Percentiles rank a stretch among this genome's conserved stretches.
Conservation (phyloP, 2,329 filamentous ascomycete species). For the Akanthomyces muscarius region DNA sequence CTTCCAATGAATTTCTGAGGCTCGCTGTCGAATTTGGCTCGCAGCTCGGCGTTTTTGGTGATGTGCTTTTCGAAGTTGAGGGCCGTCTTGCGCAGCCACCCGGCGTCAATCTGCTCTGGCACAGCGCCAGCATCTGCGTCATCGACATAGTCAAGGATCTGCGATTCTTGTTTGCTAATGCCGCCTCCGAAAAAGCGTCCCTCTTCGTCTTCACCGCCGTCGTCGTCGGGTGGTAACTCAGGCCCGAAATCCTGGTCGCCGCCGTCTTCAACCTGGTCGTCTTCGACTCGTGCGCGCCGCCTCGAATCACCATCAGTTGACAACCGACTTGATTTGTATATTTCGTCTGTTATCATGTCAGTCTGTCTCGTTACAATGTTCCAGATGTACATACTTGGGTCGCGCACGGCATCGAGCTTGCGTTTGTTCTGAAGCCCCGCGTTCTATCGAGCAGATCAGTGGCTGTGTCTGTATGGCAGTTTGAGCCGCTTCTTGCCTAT, state of each 20-base stretch:
- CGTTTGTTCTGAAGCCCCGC: slow-evolving; percentile 54
- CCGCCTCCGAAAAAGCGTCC: slow-evolving; percentile 95
- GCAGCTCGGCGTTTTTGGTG: slow-evolving; percentile 81
- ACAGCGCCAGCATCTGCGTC: slow-evolving; percentile 34
- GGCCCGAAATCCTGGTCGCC: slow-evolving; percentile 50
- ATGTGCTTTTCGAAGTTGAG: slow-evolving; percentile 88
- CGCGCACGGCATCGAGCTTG: slow-evolving; percentile 57
- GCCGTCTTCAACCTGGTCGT: slow-evolving; percentile 44
- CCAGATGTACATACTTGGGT: slow-evolving; percentile 51
- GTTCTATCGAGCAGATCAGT: slow-evolving; percentile 30
- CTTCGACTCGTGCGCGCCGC: slow-evolving; percentile 43
- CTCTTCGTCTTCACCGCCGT: slow-evolving; percentile 69
- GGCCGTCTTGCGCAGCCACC: slow-evolving; percentile 79
- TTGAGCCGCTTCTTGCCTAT: background rate
- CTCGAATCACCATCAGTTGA: slow-evolving; percentile 40
- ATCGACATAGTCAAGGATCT: slow-evolving; percentile 86
- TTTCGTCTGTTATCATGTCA: slow-evolving; percentile 42
- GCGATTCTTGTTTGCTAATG: slow-evolving; percentile 72
- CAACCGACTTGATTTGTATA: slow-evolving; percentile 60
- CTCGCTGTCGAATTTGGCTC: slow-evolving; percentile 77
- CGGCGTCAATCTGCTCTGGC: slow-evolving; percentile 73
- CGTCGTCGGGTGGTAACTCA: slow-evolving; percentile 42
- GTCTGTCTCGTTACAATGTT: background rate
- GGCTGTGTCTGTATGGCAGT: slow-evolving; percentile 2
- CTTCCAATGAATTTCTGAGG: slow-evolving; percentile 78